Evolutionary conservation across 768 basidiomycete genomes (phyloP), one percentile per base, ranked within the genome.

Genomic region (Tricholoma hemisulphureum): DNA sequence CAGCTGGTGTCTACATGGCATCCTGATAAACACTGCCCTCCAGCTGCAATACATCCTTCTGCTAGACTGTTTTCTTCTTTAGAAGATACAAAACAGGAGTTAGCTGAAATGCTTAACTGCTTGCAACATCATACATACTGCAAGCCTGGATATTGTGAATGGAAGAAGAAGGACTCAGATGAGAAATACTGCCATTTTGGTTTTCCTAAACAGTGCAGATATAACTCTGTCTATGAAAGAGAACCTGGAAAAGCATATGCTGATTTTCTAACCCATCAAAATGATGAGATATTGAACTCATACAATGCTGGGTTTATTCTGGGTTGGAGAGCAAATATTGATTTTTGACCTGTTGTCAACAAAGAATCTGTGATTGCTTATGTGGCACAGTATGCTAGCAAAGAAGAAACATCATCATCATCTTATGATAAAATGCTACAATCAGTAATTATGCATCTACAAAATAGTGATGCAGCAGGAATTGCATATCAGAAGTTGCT

Each of bases 111-210:
- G 37, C 39, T 68, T 11, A 63, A 70, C 39, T 50, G 63, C 14
- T 39, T 70, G 7, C 53, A 68, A 52, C 61, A 62, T 6, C 67
- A 69, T 58, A 68, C 64, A 10, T 62, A 59, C 23, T 70, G 70
- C 49, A 59, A 51, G 37, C 53, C 66, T 6, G 63, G 69, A 6
- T 71, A 69, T 49, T 71, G 67, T 54, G 53, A 64, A 34, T 31
- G 58, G 1, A 62, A 60, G 29, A 37, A 61, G 6, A 71, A 71
- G 39, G 59, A 35, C 3, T 48, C 65, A 7, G 60, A 59, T 13
- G 52, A 60, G 11, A 46, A 57, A 2, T 58, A 59, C 32, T 69
- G 69, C 20, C 63, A 60, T 16, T 66, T 66, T 57, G 61, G 56
- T 39, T 61, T 26, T 59, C 57, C 64, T 9, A 43, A 51, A 50